Conservation (phyloP, 192 early-diverging fungal genomes). For the Phlyctochytrium arcticum region DNA sequence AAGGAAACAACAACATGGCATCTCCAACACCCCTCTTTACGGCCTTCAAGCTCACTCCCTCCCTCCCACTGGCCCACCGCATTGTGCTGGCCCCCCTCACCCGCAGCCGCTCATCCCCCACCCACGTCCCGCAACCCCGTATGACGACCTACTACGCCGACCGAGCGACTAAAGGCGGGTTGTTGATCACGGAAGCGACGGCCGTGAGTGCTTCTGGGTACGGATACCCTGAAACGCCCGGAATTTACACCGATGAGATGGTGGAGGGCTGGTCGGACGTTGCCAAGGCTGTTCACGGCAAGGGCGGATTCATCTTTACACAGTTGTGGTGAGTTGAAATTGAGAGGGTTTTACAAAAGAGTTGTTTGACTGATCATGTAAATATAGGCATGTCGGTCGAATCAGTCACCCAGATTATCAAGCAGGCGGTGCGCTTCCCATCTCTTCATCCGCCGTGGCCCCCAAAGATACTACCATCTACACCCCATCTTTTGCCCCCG, state of each 20-base stretch:
- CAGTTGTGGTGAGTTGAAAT: slow-evolving; percentile 44
- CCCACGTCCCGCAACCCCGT: slow-evolving; percentile 6
- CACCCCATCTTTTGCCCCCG: background rate
- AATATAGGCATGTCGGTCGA: background rate
- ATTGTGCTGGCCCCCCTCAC: slow-evolving; percentile 35
- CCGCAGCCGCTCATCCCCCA: slow-evolving; percentile 1
- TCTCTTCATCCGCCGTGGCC: slow-evolving; percentile 15
- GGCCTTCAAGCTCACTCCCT: background rate
- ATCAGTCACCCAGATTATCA: background rate
- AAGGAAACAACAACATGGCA: background rate
- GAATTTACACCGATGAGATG: slow-evolving; percentile 42
- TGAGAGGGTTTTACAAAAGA: background rate
- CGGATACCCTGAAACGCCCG: slow-evolving; percentile 22
- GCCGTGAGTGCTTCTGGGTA: background rate
- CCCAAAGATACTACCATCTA: background rate
- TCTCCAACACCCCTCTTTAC: background rate
- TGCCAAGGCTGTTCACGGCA: slow-evolving; percentile 42
- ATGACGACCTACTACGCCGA: slow-evolving; percentile 26
- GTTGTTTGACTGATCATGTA: background rate
- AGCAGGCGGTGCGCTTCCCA: background rate
- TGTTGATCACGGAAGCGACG: slow-evolving; percentile 28
- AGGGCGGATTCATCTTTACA: slow-evolving; percentile 41
- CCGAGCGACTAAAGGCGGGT: slow-evolving; percentile 21
- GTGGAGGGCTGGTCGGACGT: slow-evolving; percentile 42
- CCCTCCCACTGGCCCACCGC: slow-evolving; percentile 11